These are phyloP conservation scores for Lipomyces japonicus DNA, from an alignment of 805 yeast genomes.

Conservation along the genomic window DNA sequence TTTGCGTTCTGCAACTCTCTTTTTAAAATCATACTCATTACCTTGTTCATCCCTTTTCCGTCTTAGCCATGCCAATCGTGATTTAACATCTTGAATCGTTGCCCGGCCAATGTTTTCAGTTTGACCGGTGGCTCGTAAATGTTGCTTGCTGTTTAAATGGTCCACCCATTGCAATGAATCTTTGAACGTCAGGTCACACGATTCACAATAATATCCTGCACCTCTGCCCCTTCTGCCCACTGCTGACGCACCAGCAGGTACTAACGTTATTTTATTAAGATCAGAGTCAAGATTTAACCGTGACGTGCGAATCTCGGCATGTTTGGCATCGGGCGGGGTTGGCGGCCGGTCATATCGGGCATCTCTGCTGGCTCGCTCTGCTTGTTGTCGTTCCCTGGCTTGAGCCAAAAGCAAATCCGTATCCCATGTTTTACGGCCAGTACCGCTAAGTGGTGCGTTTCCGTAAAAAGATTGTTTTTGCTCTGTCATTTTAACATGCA, in stretches of 20 bases:
- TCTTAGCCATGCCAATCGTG: slow-evolving; percentile 40
- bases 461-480: too few species aligned
- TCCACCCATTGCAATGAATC: slow-evolving; percentile 79
- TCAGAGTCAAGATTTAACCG: slow-evolving; percentile 35
- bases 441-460: slow-evolving; percentile 14
- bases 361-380: slow-evolving; percentile 16
- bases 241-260: slow-evolving; percentile 37
- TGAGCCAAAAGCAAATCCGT: slow-evolving; percentile 16
- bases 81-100: slow-evolving; percentile 48
- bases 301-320: slow-evolving; percentile 30
- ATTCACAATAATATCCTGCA: slow-evolving; percentile 81
- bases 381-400: slow-evolving; percentile 26
- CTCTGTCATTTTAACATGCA: too few species aligned
- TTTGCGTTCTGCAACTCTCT: slow-evolving; percentile 43
- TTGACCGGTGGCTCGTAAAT: slow-evolving; percentile 37
- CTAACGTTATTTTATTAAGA: slow-evolving; percentile 37
- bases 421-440: slow-evolving; percentile 29
- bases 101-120: slow-evolving; percentile 43
- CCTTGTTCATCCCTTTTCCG: slow-evolving; percentile 33
- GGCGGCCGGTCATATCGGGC: slow-evolving; percentile 23
- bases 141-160: slow-evolving; percentile 76
- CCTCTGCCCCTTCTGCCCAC: slow-evolving; percentile 50
- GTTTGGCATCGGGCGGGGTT: slow-evolving; percentile 30
- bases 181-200: slow-evolving; percentile 74
- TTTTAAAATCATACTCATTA: slow-evolving; percentile 38